A percentile compares a stretch with the other conserved stretches of the same genome.
These are phyloP conservation scores for Colletotrichum somersetense DNA, from an alignment of 2,329 filamentous ascomycete genomes.

Conservation along the genomic window DNA sequence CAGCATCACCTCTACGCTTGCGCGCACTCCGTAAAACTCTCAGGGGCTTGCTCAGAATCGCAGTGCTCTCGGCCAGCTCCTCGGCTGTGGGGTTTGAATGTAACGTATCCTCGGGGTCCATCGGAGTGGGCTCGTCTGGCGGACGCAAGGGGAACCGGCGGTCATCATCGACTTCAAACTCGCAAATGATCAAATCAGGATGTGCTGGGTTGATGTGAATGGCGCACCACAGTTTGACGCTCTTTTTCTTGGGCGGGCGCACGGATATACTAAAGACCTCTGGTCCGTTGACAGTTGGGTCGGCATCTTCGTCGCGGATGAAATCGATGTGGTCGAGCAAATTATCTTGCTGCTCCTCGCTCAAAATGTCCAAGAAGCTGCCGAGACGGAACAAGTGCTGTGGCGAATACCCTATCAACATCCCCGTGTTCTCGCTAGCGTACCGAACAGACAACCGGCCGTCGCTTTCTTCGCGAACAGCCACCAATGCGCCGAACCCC, in stretches of 20 bases:
- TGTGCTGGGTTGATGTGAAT: slow-evolving; percentile 80
- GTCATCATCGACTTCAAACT: slow-evolving; percentile 90
- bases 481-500: slow-evolving; percentile 82
- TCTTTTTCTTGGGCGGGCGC: slow-evolving; percentile 67
- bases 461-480: slow-evolving; percentile 76
- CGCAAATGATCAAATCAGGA: slow-evolving; percentile 82
- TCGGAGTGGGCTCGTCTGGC: slow-evolving; percentile 68
- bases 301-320: slow-evolving; percentile 83
- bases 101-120: slow-evolving; percentile 79
- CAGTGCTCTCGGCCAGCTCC: slow-evolving; percentile 81
- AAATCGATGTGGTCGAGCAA: slow-evolving; percentile 90
- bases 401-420: slow-evolving; percentile 82
- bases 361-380: slow-evolving; percentile 86
- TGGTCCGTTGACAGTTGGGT: slow-evolving; percentile 80
- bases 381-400: slow-evolving; percentile 79
- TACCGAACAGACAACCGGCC: slow-evolving; percentile 78
- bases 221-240: slow-evolving; percentile 86
- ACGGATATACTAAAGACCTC: slow-evolving; percentile 88
- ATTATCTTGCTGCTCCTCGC: slow-evolving; percentile 86
- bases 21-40: slow-evolving; percentile 80
- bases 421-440: slow-evolving; percentile 84
- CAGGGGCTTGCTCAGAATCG: slow-evolving; percentile 81
- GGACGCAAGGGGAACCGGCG: slow-evolving; percentile 75
- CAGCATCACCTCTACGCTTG: slow-evolving; percentile 81
- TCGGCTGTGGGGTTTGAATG: slow-evolving; percentile 78